phyloP scores from a whole-genome alignment of 768 basidiomycete genomes.

The Tulasnella sp. region DNA sequence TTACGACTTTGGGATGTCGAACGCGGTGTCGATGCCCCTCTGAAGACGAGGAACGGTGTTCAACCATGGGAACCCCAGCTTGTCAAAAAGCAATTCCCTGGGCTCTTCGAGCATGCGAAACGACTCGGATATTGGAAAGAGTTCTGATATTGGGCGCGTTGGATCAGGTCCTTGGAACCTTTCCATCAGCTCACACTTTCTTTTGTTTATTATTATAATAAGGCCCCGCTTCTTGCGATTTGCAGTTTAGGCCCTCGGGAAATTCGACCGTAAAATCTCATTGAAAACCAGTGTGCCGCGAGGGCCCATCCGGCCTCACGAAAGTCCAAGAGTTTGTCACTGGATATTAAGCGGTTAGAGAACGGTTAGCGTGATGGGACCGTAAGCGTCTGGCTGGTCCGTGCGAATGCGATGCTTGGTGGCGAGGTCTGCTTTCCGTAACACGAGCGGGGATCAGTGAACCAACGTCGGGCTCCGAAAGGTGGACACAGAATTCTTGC shows the following conservation, averaged over 20 bases:
- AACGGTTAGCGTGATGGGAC: neutral
- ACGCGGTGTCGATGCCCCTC: neutral
- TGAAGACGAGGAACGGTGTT: neutral
- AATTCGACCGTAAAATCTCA: too few relatives aligned
- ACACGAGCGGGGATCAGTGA: neutral
- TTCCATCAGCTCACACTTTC: too few relatives aligned
- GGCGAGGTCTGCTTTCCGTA: constrained; percentile 58
- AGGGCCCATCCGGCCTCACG: too few relatives aligned
- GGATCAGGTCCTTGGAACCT: too few relatives aligned
- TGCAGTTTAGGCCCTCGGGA: too few relatives aligned
- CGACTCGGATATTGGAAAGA: constrained; percentile 10
- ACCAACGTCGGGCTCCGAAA: constrained; percentile 46
- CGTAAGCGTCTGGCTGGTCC: constrained; percentile 49
- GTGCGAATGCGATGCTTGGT: constrained; percentile 73
- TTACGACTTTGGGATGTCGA: neutral
- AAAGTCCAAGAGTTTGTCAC: neutral
- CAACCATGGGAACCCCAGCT: neutral
- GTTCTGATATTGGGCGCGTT: too few relatives aligned
- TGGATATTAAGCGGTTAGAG: neutral
- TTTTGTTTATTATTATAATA: too few relatives aligned
- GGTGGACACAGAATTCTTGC: constrained; percentile 51
- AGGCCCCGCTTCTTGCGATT: too few relatives aligned
- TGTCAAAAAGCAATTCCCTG: neutral
- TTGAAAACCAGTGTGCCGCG: too few relatives aligned
- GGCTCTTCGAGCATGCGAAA: neutral